Evolutionary conservation across 78 protist genomes (phyloP).

Genomic region (Trichosphaerium sp.): DNA sequence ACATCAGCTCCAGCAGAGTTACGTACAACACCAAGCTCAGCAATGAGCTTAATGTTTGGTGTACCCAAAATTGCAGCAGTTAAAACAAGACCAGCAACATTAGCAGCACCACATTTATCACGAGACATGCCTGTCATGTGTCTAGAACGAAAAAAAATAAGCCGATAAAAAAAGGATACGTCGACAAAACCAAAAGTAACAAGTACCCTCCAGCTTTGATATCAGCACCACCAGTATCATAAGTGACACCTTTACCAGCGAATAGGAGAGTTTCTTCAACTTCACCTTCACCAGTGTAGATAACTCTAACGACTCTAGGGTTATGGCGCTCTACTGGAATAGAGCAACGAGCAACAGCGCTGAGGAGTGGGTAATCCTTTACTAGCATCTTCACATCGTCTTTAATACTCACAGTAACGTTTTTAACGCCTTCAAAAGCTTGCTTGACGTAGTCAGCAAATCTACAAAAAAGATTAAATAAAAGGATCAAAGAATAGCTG

Average conservation of each 20-base stretch:
- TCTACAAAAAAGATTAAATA: no score
- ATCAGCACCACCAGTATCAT: slow-evolving; percentile 16
- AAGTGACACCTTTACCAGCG: not conserved
- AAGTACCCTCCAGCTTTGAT: slow-evolving; percentile 6
- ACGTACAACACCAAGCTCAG: not conserved
- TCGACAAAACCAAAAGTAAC: no score
- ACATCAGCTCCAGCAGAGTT: not conserved
- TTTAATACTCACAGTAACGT: not conserved
- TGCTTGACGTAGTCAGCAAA: not conserved
- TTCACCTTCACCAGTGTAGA: not conserved
- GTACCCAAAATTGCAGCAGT: not conserved
- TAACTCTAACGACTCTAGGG: not conserved
- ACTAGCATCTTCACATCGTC: not conserved
- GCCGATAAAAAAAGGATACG: no score
- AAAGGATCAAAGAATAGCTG: no score
- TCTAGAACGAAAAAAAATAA: no score
- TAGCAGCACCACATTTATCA: slow-evolving; percentile 6
- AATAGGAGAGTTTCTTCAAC: not conserved
- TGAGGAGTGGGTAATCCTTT: not conserved
- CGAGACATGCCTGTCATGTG: slow-evolving; percentile 11
- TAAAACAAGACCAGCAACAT: not conserved
- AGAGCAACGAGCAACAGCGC: slow-evolving; percentile 1
- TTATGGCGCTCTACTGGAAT: not conserved
- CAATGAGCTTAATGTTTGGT: not conserved
- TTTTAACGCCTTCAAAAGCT: not conserved